Base-by-base conservation (phyloP, 2,329 filamentous ascomycete species). In the Sporothrix variecibatus region DNA sequence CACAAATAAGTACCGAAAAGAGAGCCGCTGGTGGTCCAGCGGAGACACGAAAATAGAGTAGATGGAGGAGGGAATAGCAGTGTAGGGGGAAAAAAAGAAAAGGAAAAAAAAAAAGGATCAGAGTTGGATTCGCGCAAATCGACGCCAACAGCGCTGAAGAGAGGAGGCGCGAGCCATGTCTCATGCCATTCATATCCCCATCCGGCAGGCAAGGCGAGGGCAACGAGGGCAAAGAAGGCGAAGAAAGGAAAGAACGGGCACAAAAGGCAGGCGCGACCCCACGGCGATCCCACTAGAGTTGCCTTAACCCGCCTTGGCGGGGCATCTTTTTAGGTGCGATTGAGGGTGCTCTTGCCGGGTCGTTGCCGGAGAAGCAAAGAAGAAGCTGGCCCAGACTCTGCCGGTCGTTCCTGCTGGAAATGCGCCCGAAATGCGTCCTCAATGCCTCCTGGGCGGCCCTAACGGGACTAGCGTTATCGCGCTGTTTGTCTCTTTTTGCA, bases 391-490 rank as follows among this genome's bases (percentile, higher is more conserved):
- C 1, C 1, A 34, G 31, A 8, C 58, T 34, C 23, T 43, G 38
- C 62, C 62, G 62, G 62, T 20, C 23, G 38, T 4, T 40, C 60
- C 56, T 60, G 28, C 56, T 23, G 56, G n/a, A 56, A 49, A 49
- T 17, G 43, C 12, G 43, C 43, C 12, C 2, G 8, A 43, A 43
- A 11, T 6, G 11, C 11, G 26, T 51, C 49, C 9, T 6, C n/a
- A n/a, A n/a, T n/a, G n/a, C n/a, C n/a, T n/a, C n/a, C 51, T 26
- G n/a, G 8, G 3, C 15, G n/a, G 23, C 58, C 20, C 38, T 5
- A 28, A 11, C 31, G 9, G 28, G 31, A 6, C 46, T 69, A 69
- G 67, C 67, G 28, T 53, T 53, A 69, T 69, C 67, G 67, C 67
- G 15, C 23, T 20, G 40, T 43, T 40, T 40, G 38, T 40, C 38